Evolutionary conservation across 768 basidiomycete genomes (phyloP), one percentile per base, ranked within the genome.

Genomic region (Cyclocybe aegerita): DNA sequence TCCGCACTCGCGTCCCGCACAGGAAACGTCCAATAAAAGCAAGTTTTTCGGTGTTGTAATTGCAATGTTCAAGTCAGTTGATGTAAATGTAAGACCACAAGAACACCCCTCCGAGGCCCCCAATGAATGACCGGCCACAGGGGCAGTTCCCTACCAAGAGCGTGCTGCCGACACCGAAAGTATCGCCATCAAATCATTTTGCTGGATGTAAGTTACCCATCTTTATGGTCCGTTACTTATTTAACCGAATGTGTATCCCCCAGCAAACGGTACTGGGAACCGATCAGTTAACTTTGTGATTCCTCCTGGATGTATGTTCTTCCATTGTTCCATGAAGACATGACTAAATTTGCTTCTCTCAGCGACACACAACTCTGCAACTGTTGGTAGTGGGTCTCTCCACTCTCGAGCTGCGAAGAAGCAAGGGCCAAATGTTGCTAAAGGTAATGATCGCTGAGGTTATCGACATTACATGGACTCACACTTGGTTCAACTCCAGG

Each of bases 261-360:
- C 43, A 54, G 48, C 34, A 36, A 50, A 50, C 29, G 54, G 41
- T 45, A 43, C 54, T 34, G 46, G 53, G 39, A 54, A 54, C 39
- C 53, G 35, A 46, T 50, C 30, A 9, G 41, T 38, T 43, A 43
- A 50, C 42, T 38, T 38, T 23, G 34, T 44, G 41, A 44, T 37
- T 50, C 43, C 32, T 37, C 44, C 43, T 46, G n/a, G 37, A 46
- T 34, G 53, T 50, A 43, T 50, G 35, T 50, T 44, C 49, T 16
- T 43, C 53, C 45, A 49, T 31, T 32, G 43, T 41, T 40, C 37
- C 43, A 40, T 45, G 49, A 54, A 50, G 17, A 50, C 49, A 46
- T 17, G 34, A 10, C 45, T 42, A 50, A 50, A 37, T 41, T 53
- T 47, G 5, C 32, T 46, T 52, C 37, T 41, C 39, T 41, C 39